Conservation (phyloP, 1,284 basidiomycete species). For the Rhizopogon parksii region DNA sequence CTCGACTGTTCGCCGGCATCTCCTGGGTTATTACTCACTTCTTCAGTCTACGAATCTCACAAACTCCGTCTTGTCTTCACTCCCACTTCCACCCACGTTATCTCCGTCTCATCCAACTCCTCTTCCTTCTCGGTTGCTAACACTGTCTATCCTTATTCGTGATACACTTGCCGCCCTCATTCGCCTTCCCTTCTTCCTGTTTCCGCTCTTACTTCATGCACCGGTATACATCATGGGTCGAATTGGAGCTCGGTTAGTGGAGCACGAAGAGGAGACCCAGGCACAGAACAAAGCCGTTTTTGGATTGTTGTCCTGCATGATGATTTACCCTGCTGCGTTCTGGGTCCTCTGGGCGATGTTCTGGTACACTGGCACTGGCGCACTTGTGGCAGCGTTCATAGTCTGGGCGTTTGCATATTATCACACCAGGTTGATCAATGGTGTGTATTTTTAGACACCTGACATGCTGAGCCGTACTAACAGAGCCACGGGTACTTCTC, state of each 20-base stretch:
- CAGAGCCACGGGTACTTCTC: conserved; percentile 4
- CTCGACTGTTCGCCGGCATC: conserved; percentile 54
- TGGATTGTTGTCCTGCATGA: conserved; percentile 65
- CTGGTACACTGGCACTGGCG: conserved; percentile 56
- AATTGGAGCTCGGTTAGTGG: conserved; percentile 65
- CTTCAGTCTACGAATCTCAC: conserved; percentile 76
- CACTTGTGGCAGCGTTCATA: conserved; percentile 40
- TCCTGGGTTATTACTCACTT: conserved; percentile 84
- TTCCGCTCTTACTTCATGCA: conserved; percentile 76
- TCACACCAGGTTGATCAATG: conserved; percentile 72
- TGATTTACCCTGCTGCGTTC: conserved; percentile 80
- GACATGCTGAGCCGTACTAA: conserved; percentile 20
- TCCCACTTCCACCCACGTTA: conserved; percentile 72
- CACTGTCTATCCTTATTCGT: conserved; percentile 70
- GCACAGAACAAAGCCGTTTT: conserved; percentile 90
- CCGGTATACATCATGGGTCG: conserved; percentile 80
- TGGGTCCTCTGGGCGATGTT: conserved; percentile 76
- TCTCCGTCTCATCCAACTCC: conserved; percentile 69
- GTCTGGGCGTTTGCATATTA: conserved; percentile 77
- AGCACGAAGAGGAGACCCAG: conserved; percentile 88
- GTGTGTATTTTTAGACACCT: conserved; percentile 34
- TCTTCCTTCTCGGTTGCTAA: conserved; percentile 74
- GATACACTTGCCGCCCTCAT: conserved; percentile 67
- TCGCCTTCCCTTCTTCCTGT: conserved; percentile 79
- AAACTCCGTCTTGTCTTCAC: conserved; percentile 72